Evolutionary conservation across 139 green algal genomes (phyloP).

Genomic region (Coelastrella sp.): DNA sequence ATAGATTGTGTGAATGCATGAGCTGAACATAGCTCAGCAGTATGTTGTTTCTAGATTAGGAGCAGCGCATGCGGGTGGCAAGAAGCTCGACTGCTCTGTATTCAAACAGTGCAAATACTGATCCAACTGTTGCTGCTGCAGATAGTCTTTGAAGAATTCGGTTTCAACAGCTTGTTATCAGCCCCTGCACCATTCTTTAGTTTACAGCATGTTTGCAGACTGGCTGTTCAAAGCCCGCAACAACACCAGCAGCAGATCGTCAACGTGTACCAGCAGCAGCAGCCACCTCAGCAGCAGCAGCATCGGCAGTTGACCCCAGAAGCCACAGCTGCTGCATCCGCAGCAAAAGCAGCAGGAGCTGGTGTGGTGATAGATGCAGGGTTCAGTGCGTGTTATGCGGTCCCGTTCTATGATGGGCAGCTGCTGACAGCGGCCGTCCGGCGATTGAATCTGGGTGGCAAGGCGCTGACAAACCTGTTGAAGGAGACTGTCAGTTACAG

Average conservation of each 20-base stretch:
- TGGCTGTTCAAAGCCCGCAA: neutral
- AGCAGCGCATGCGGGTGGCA: too few relatives aligned
- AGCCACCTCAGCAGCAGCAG: neutral
- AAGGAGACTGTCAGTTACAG: constrained; percentile 96
- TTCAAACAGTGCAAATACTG: too few relatives aligned
- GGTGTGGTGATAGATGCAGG: constrained; percentile 80
- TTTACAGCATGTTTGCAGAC: constrained; percentile 54
- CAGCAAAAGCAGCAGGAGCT: constrained; percentile 55
- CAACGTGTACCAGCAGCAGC: constrained; percentile 8
- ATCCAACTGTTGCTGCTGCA: constrained; percentile 41
- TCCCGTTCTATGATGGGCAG: constrained; percentile 80
- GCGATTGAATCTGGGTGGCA: constrained; percentile 97
- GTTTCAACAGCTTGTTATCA: constrained; percentile 73
- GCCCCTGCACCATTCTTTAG: constrained; percentile 71
- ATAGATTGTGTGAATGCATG: too few relatives aligned
- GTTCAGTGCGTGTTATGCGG: constrained; percentile 59
- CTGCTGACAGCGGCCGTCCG: constrained; percentile 65
- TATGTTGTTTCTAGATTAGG: too few relatives aligned
- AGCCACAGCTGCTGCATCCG: constrained; percentile 11
- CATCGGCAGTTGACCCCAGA: neutral
- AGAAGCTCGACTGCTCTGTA: too few relatives aligned
- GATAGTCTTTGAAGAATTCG: constrained; percentile 88
- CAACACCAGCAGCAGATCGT: constrained; percentile 7
- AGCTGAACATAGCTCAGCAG: too few relatives aligned
- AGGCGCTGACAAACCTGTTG: constrained; percentile 97